Evolutionary conservation across 176 grass and related monocot species (phyloP).

Genomic region (Coix lacrymajobi): DNA sequence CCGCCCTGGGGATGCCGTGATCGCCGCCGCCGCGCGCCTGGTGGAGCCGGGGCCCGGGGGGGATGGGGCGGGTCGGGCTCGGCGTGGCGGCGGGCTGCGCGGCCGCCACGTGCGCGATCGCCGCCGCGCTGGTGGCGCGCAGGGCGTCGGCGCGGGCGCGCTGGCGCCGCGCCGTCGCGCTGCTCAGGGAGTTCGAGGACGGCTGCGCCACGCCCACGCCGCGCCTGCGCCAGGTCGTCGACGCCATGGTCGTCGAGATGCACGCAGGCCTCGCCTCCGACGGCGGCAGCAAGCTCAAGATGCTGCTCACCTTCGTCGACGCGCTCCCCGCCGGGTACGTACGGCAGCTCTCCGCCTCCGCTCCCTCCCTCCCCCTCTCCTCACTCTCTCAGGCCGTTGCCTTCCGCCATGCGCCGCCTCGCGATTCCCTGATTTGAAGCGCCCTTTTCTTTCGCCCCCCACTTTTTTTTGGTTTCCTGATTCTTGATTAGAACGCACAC

Average conservation of each 20-base stretch:
- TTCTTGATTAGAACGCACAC: neutral
- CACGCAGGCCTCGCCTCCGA: slow-evolving; percentile 66
- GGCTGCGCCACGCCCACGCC: slow-evolving; percentile 55
- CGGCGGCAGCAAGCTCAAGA: slow-evolving; percentile 89
- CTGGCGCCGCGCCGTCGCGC: slow-evolving; percentile 48
- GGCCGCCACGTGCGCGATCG: slow-evolving; percentile 68
- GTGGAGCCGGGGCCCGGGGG: neutral
- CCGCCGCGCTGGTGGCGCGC: slow-evolving; percentile 51
- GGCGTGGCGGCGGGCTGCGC: slow-evolving; percentile 60
- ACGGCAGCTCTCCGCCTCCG: neutral
- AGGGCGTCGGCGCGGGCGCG: slow-evolving; percentile 42
- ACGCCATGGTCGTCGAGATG: slow-evolving; percentile 90
- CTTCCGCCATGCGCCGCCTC: neutral
- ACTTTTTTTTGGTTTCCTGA: neutral
- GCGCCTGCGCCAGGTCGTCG: slow-evolving; percentile 64
- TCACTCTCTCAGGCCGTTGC: neutral
- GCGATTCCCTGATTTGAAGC: slow-evolving; percentile 12
- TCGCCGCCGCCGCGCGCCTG: neutral
- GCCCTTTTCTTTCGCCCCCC: neutral
- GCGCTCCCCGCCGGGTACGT: slow-evolving; percentile 63
- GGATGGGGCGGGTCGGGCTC: slow-evolving; percentile 57
- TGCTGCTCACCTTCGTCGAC: slow-evolving; percentile 76
- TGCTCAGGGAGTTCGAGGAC: slow-evolving; percentile 65
- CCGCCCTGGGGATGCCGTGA: slow-evolving; percentile 12
- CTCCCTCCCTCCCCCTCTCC: neutral